A percentile compares a stretch with the other conserved stretches of the same genome.
Evolutionary conservation across 176 grass and related monocot genomes (phyloP).

Genomic region (Rhipidocladum racemiflorum): DNA sequence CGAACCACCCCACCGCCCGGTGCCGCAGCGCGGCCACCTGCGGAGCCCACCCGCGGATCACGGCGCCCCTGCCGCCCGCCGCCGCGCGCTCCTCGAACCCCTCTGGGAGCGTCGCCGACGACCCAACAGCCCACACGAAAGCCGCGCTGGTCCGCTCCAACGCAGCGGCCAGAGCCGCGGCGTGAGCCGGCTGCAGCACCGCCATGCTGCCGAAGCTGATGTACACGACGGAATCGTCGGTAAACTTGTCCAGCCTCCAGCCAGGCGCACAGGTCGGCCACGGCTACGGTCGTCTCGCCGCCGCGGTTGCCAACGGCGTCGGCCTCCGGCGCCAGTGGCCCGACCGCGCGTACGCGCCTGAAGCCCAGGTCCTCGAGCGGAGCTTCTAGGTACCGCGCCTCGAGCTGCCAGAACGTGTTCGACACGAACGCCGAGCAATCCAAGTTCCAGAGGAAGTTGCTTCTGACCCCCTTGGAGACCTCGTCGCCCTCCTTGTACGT

Average conservation of each 20-base stretch:
- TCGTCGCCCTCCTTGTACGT: constrained; percentile 32
- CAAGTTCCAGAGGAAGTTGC: constrained; percentile 51
- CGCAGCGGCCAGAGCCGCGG: constrained; percentile 34
- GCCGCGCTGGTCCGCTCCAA: constrained; percentile 40
- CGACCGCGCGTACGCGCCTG: constrained; percentile 34
- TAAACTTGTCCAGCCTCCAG: constrained; percentile 60
- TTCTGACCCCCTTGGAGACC: constrained; percentile 34
- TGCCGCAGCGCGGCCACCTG: constrained; percentile 70
- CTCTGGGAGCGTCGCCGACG: constrained; percentile 22
- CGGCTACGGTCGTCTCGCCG: constrained; percentile 1
- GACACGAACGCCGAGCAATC: constrained; percentile 32
- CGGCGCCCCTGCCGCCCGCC: constrained; percentile 11
- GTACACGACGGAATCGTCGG: constrained; percentile 44
- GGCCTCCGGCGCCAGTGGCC: constrained; percentile 37
- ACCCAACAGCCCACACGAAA: constrained; percentile 45
- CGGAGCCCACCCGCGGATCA: constrained; percentile 71
- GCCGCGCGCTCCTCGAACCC: constrained; percentile 46
- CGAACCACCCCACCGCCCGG: constrained; percentile 55
- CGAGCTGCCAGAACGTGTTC: constrained; percentile 47
- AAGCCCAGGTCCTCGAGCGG: constrained; percentile 36
- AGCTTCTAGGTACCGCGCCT: constrained; percentile 29
- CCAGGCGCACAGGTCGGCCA: constrained; percentile 42
- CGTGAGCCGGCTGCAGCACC: constrained; percentile 26
- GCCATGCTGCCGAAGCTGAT: constrained; percentile 56
- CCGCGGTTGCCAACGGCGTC: constrained; percentile 20